phyloP scores from a whole-genome alignment of 2,329 filamentous ascomycete species.

The Acrodontium crateriforme region DNA sequence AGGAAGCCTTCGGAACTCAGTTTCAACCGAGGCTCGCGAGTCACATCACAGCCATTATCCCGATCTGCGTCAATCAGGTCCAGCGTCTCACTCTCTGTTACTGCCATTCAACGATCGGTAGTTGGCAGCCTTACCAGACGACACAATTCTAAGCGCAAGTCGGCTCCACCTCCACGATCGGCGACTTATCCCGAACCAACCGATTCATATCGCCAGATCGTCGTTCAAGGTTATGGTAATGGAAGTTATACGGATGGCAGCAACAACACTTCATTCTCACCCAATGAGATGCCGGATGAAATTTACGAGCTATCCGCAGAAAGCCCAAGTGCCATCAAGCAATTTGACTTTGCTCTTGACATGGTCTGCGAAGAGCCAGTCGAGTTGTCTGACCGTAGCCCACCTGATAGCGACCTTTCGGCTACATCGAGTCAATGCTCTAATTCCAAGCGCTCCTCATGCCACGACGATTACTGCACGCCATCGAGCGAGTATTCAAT shows the following conservation, averaged over 20 bases:
- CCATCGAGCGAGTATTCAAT: background rate
- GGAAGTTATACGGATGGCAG: slow-evolving; percentile 7
- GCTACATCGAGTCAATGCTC: slow-evolving; percentile 1
- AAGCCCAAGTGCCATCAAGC: slow-evolving; percentile 2
- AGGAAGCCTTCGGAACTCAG: slow-evolving; percentile 8
- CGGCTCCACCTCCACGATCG: slow-evolving; percentile 18
- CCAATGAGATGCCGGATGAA: slow-evolving; percentile 1
- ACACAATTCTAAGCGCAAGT: slow-evolving; percentile 11
- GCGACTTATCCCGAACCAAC: slow-evolving; percentile 12
- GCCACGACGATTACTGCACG: background rate
- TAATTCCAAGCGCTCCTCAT: background rate
- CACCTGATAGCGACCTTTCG: slow-evolving; percentile 3
- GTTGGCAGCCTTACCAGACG: slow-evolving; percentile 15
- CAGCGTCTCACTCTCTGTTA: slow-evolving; percentile 15
- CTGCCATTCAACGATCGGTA: slow-evolving; percentile 15
- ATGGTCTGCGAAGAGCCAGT: slow-evolving; percentile 4
- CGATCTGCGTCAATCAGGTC: slow-evolving; percentile 25
- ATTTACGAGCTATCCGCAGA: slow-evolving; percentile 1
- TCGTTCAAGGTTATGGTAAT: slow-evolving; percentile 27
- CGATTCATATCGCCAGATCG: slow-evolving; percentile 23
- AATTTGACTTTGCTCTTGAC: slow-evolving; percentile 9
- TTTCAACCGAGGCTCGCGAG: no score
- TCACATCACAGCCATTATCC: slow-evolving; percentile 10
- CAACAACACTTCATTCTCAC: background rate
- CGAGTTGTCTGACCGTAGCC: background rate